Evolutionary conservation across 108 stramenopile species (phyloP), one percentile per base, ranked within the genome.

Genomic region (Chaetoceros tenuissimus): DNA sequence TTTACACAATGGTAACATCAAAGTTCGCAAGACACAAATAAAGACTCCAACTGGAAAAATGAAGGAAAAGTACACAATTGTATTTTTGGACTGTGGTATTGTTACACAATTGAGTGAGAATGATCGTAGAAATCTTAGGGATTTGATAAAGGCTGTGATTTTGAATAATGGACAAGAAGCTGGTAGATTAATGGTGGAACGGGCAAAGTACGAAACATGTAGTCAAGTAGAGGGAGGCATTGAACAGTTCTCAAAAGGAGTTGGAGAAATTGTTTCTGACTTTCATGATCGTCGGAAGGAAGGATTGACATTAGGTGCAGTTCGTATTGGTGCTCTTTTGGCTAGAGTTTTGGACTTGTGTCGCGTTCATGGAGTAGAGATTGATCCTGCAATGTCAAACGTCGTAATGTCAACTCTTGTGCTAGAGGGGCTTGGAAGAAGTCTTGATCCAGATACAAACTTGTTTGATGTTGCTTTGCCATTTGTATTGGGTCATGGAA

Each of bases 41-140:
- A 5, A 5, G 25, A 51, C 49, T 13, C 13, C 34, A 10, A 10
- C 34, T 40, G 34, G 34, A 3, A 65, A 65, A 24, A 45, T 45
- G 8, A 19, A 62, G 27, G 48, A 60, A 1, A 61, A 71, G 24
- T 69, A 78, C 53, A 75, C 64, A 16, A 83, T 94, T 57, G 76
- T 89, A 2, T 85, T 94, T 63, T 24, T 94, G 40, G 94, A 94
- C 77, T 89, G 85, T 28, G 94, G 94, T 16, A 90, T 94, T 60
- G 84, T 81, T 20, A 83, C 69, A 19, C 75, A 80, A 2, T 62
- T 94, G 17, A 61, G 68, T 48, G 69, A 66, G 0, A 69, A 73
- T 24, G 94, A 91, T 50, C 72, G 71, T 55, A 68, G 70, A 40
- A 94, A 94, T 66, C 69, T 94, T 31, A 55, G 46, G 18, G 94